Percentiles rank a stretch among this genome's conserved stretches.
These are phyloP conservation scores for Neurospora tetrasperma DNA, from an alignment of 495 filamentous ascomycete genomes.

Conservation along the genomic window DNA sequence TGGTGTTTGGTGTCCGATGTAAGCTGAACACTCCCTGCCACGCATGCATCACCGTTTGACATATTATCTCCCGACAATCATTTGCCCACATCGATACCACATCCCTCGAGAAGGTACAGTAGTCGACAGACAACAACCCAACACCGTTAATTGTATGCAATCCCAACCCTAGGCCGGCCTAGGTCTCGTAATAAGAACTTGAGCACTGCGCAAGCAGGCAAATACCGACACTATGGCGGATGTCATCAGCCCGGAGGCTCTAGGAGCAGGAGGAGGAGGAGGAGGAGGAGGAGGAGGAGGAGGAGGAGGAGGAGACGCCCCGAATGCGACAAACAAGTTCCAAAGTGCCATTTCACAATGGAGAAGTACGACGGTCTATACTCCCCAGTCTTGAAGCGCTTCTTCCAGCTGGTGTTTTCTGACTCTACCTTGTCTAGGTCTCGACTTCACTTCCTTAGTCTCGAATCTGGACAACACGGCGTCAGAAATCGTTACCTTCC, in stretches of 20 bases:
- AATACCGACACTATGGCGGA: conserved; percentile 23
- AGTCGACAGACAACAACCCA: conserved; percentile 4
- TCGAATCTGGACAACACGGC: conserved; percentile 84
- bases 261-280: conserved; percentile 13
- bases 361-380: conserved; percentile 57
- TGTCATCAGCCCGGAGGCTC: conserved; percentile 12
- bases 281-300: conserved; percentile 8
- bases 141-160: not conserved
- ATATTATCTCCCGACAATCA: not conserved
- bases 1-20: not conserved
- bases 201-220: conserved; percentile 6
- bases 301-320: conserved; percentile 7
- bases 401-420: not conserved
- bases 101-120: not conserved
- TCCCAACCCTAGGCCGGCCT: not conserved
- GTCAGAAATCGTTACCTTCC: conserved; percentile 83
- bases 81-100: not conserved
- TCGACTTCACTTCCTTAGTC: conserved; percentile 78
- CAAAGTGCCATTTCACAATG: conserved; percentile 91
- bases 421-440: conserved; percentile 43
- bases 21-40: not conserved
- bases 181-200: conserved; percentile 6
- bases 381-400: not conserved
- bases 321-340: conserved; percentile 59
- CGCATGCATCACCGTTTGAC: not conserved